Conservation (phyloP, 345 rosid genomes). For the Gynandropsis gynandra region DNA sequence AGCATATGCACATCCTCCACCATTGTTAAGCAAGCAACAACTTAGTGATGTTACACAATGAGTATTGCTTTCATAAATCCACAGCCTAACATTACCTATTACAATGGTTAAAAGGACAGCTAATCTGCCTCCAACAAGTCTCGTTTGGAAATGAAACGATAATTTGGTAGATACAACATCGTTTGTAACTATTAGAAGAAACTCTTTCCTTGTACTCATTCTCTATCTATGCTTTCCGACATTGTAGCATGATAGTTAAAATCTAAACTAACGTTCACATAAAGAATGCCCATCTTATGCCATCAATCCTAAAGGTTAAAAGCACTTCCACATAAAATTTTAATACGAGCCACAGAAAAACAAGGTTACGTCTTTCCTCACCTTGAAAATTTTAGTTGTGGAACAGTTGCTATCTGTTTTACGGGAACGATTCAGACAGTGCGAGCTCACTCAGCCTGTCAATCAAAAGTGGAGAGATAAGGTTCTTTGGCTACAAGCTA, state of each 20-base stretch:
- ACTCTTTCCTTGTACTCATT: slow-evolving; percentile 2
- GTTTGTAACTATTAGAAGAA: background rate
- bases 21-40: slow-evolving; percentile 4
- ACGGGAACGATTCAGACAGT: slow-evolving; percentile 17
- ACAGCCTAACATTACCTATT: background rate
- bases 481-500: slow-evolving; percentile 10
- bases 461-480: slow-evolving; percentile 12
- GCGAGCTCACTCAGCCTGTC: slow-evolving; percentile 22
- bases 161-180: too few relatives aligned
- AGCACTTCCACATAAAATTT: background rate
- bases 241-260: slow-evolving; percentile 13
- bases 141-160: slow-evolving; percentile 9
- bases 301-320: slow-evolving; percentile 10
- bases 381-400: slow-evolving; percentile 11
- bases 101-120: background rate
- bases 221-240: background rate
- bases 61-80: background rate
- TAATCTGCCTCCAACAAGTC: slow-evolving; percentile 6
- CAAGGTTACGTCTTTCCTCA: slow-evolving; percentile 9
- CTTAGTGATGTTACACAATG: slow-evolving; percentile 2
- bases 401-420: slow-evolving; percentile 18
- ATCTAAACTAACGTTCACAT: background rate
- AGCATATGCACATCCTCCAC: slow-evolving; percentile 18
- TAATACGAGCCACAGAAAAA: slow-evolving; percentile 12
- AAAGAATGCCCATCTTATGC: background rate